Evolutionary conservation across 371 early-diverging fungal genomes (phyloP).

Genomic region (Mortierella sp.): DNA sequence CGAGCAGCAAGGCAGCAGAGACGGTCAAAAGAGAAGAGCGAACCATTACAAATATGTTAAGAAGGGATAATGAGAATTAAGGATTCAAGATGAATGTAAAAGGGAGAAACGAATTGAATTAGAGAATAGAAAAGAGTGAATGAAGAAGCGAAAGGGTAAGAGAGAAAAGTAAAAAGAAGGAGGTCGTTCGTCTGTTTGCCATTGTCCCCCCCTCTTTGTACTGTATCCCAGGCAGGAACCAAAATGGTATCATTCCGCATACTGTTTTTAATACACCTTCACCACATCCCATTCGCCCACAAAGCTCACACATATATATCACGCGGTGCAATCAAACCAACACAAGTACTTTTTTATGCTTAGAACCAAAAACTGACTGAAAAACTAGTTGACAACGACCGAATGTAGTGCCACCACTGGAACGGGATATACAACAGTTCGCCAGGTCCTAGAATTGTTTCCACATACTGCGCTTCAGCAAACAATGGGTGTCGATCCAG

Average conservation of each 20-base stretch:
- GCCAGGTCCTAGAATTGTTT: conserved; percentile 81
- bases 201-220: too few relatives aligned
- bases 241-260: not conserved
- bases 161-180: conserved; percentile 1
- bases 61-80: not conserved
- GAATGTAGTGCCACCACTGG: conserved; percentile 95
- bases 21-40: conserved; percentile 32
- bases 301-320: not conserved
- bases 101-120: not conserved
- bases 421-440: conserved; percentile 94
- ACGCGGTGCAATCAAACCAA: not conserved
- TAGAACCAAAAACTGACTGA: conserved; percentile 93
- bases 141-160: not conserved
- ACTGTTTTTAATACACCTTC: too few relatives aligned
- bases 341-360: not conserved
- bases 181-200: too few relatives aligned
- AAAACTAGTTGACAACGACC: conserved; percentile 81
- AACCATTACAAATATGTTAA: conserved; percentile 32
- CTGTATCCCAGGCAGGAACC: too few relatives aligned
- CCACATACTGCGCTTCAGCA: conserved; percentile 69
- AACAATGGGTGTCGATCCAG: conserved; percentile 65
- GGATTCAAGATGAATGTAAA: not conserved
- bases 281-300: not conserved
- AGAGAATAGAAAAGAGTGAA: not conserved
- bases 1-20: conserved; percentile 42